phyloP scores from a whole-genome alignment of 495 filamentous ascomycete genomes.

The Hyaloscypha bicolor region DNA sequence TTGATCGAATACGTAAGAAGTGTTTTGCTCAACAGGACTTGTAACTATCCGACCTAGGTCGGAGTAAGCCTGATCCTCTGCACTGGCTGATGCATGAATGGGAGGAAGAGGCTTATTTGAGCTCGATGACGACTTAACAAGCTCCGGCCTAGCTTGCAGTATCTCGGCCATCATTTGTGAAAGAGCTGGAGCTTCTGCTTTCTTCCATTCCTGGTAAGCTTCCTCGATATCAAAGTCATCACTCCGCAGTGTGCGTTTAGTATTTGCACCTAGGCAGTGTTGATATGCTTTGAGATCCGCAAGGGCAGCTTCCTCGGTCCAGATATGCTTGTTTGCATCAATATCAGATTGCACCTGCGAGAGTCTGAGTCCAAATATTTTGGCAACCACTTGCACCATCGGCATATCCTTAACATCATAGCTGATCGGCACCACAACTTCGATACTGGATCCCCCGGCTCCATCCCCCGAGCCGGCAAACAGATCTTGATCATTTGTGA shows the following conservation, averaged over 20 bases:
- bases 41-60: constrained; percentile 58
- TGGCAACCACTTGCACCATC: constrained; percentile 82
- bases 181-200: constrained; percentile 76
- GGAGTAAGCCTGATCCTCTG: constrained; percentile 53
- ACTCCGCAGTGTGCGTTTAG: constrained; percentile 72
- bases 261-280: constrained; percentile 76
- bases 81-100: constrained; percentile 41
- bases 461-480: constrained; percentile 46
- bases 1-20: constrained; percentile 72
- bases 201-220: constrained; percentile 88
- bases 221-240: constrained; percentile 93
- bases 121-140: constrained; percentile 59
- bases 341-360: constrained; percentile 83
- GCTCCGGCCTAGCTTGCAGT: constrained; percentile 80
- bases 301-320: constrained; percentile 91
- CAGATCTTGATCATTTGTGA: constrained; percentile 93
- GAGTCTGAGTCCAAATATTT: constrained; percentile 77
- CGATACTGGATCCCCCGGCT: constrained; percentile 62
- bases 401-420: constrained; percentile 97
- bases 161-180: constrained; percentile 93
- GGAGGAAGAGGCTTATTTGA: constrained; percentile 46
- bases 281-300: constrained; percentile 93
- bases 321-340: constrained; percentile 72
- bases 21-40: constrained; percentile 34
- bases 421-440: constrained; percentile 78